Percentiles rank a stretch among this genome's conserved stretches.
Evolutionary conservation across 352 stramenopile genomes (phyloP).

Genomic region (Pythium utonaiense): DNA sequence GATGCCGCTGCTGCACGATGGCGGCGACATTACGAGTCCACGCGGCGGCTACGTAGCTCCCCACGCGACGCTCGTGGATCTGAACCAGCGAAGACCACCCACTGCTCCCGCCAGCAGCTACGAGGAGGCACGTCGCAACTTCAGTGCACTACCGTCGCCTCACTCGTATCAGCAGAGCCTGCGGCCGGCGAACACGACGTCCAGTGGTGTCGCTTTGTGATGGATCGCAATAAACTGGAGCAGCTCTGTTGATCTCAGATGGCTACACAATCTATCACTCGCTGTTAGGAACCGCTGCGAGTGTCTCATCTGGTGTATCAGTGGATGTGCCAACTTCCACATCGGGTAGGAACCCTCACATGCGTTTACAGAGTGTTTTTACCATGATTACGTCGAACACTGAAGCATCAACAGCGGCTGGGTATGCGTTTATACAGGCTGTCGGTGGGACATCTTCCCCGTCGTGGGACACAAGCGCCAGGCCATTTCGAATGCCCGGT

Average conservation of each 20-base stretch:
- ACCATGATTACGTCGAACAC: background rate
- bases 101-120: constrained; percentile 28
- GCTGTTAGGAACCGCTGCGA: constrained; percentile 2
- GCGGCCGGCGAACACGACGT: background rate
- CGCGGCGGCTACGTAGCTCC: constrained; percentile 8
- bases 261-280: constrained; percentile 12
- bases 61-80: constrained; percentile 15
- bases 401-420: background rate
- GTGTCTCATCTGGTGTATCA: constrained; percentile 5
- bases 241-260: constrained; percentile 6
- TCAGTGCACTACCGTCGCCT: constrained; percentile 40
- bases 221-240: too few relatives aligned
- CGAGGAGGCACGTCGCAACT: constrained; percentile 51
- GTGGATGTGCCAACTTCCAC: background rate
- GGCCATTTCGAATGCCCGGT: constrained; percentile 3
- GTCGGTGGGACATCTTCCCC: constrained; percentile 14
- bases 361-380: background rate
- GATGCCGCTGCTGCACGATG: constrained; percentile 51
- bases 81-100: constrained; percentile 11
- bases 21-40: constrained; percentile 18
- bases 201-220: constrained; percentile 3
- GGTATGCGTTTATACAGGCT: background rate
- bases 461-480: constrained; percentile 18
- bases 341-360: background rate
- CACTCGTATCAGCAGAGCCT: constrained; percentile 12